phyloP scores from a whole-genome alignment of 345 rosid species.

The Triadica sebifera region DNA sequence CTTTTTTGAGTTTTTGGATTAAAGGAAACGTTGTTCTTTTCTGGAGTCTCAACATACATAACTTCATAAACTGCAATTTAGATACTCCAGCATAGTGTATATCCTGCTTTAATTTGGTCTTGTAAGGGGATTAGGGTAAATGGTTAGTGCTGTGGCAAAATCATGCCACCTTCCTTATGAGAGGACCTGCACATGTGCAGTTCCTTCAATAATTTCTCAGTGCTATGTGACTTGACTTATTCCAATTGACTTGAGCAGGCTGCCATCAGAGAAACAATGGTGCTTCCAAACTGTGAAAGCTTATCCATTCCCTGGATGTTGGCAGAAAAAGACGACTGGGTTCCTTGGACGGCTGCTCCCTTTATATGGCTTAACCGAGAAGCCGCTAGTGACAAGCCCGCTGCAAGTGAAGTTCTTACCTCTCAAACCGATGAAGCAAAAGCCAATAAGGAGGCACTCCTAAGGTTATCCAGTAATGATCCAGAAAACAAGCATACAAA shows the following conservation, averaged over 20 bases:
- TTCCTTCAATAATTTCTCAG: neutral
- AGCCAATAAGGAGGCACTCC: slow-evolving; percentile 30
- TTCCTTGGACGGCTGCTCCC: slow-evolving; percentile 68
- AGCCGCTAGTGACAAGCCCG: slow-evolving; percentile 33
- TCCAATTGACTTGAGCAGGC: slow-evolving; percentile 43
- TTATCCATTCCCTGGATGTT: slow-evolving; percentile 77
- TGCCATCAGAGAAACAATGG: slow-evolving; percentile 67
- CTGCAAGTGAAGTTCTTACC: slow-evolving; percentile 23
- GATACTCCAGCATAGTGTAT: neutral
- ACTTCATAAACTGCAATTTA: no score
- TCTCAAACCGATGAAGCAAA: slow-evolving; percentile 41
- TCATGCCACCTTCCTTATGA: no score
- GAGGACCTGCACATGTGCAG: no score
- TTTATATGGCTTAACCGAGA: slow-evolving; percentile 85
- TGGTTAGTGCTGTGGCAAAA: neutral
- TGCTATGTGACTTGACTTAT: neutral
- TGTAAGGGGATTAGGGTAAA: neutral
- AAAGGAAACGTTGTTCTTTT: neutral
- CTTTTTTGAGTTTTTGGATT: neutral
- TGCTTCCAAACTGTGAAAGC: slow-evolving; percentile 88
- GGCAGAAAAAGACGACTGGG: slow-evolving; percentile 93
- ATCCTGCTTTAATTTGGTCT: neutral
- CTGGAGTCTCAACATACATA: neutral
- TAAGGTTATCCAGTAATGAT: slow-evolving; percentile 23
- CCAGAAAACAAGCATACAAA: slow-evolving; percentile 39